phyloP scores from a whole-genome alignment of 140 eudicot genomes.

The Ambrosia hybrid region DNA sequence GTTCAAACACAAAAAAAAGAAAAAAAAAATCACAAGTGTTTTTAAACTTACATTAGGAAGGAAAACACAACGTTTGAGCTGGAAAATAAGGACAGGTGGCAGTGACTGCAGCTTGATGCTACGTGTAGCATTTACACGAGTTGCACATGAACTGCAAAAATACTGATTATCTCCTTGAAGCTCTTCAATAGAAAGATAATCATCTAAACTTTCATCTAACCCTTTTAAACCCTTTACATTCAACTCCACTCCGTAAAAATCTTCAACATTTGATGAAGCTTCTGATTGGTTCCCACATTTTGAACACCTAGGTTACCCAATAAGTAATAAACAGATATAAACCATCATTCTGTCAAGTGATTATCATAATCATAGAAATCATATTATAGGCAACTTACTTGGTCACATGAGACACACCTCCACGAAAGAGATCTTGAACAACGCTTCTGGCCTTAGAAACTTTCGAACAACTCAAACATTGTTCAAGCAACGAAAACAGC shows the following conservation, averaged over 20 bases:
- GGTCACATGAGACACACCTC: constrained; percentile 93
- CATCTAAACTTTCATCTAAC: constrained; percentile 88
- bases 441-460: constrained; percentile 71
- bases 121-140: constrained; percentile 93
- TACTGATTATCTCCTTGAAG: constrained; percentile 97
- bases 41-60: constrained; percentile 74
- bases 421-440: constrained; percentile 95
- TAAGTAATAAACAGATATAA: constrained; percentile 6
- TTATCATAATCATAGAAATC: constrained; percentile 1
- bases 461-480: constrained; percentile 72
- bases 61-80: constrained; percentile 97
- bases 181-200: constrained; percentile 79
- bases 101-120: constrained; percentile 79
- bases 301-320: constrained; percentile 65
- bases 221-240: constrained; percentile 93
- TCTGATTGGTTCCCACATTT: constrained; percentile 92
- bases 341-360: constrained; percentile 1
- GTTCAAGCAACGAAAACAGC: constrained; percentile 95
- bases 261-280: constrained; percentile 90
- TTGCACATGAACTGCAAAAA: constrained; percentile 76
- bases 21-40: constrained; percentile 6
- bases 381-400: constrained; percentile 47
- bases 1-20: neutral
- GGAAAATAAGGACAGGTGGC: constrained; percentile 90
- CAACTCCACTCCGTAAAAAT: constrained; percentile 86